Evolutionary conservation across 805 yeast genomes (phyloP).

Genomic region (Sugiyamaella floridensis): DNA sequence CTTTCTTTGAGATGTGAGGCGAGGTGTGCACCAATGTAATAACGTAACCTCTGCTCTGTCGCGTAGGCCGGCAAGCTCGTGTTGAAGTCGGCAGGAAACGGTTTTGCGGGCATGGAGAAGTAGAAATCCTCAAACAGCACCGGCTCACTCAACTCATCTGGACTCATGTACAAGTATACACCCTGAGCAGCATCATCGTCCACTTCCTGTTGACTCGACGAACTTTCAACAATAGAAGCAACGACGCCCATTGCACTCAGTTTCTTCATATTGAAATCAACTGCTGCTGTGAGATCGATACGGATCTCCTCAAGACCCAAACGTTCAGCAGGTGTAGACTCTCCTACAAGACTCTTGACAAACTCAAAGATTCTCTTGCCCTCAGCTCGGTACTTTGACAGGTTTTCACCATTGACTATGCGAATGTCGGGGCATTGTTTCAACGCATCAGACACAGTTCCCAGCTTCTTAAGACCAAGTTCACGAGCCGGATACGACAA

Average conservation of each 20-base stretch:
- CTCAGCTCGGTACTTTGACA: conserved; percentile 25
- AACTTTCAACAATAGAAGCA: background rate
- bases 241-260: conserved; percentile 10
- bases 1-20: conserved; percentile 24
- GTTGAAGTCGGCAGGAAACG: conserved; percentile 14
- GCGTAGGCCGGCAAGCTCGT: conserved; percentile 4
- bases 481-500: conserved; percentile 28
- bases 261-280: conserved; percentile 11
- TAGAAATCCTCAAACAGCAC: conserved; percentile 24
- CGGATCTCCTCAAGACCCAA: conserved; percentile 31
- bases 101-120: conserved; percentile 22
- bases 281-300: conserved; percentile 22
- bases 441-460: conserved; percentile 12
- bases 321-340: conserved; percentile 24
- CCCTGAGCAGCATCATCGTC: conserved; percentile 19
- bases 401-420: conserved; percentile 28
- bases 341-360: conserved; percentile 15
- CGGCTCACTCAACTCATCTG: conserved; percentile 1
- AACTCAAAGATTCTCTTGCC: conserved; percentile 24
- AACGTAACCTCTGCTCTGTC: conserved; percentile 1
- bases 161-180: conserved; percentile 2
- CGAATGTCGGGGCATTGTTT: conserved; percentile 21
- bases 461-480: conserved; percentile 26
- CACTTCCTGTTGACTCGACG: conserved; percentile 5
- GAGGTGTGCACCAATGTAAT: conserved; percentile 26